phyloP scores from a whole-genome alignment of 352 stramenopile genomes.

The Achlya hypogyna region DNA sequence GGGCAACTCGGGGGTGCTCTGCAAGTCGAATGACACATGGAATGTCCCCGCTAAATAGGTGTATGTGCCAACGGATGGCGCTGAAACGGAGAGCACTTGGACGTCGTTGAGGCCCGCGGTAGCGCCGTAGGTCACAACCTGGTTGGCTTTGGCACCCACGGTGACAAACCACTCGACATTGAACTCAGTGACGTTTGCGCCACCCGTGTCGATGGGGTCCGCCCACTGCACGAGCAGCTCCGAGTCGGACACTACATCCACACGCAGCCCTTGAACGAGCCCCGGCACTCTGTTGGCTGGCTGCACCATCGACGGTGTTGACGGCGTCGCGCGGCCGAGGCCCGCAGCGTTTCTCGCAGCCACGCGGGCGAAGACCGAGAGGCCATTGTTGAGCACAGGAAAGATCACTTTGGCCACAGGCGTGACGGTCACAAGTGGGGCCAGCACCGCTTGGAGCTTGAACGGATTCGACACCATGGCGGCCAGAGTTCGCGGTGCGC shows the following conservation, averaged over 20 bases:
- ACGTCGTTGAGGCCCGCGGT: conserved; percentile 41
- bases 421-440: conserved; percentile 39
- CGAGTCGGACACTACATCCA: conserved; percentile 45
- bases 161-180: conserved; percentile 65
- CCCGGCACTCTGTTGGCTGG: conserved; percentile 41
- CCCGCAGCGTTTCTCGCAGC: conserved; percentile 47
- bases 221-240: conserved; percentile 74
- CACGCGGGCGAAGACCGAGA: conserved; percentile 54
- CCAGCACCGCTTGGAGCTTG: conserved; percentile 35
- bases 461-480: conserved; percentile 40
- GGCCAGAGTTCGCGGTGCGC: conserved; percentile 11
- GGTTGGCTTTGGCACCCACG: conserved; percentile 36
- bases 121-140: conserved; percentile 41
- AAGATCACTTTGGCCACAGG: conserved; percentile 39
- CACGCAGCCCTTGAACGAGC: conserved; percentile 26
- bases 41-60: conserved; percentile 72
- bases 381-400: conserved; percentile 24
- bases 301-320: conserved; percentile 40
- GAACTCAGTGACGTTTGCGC: conserved; percentile 63
- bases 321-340: conserved; percentile 31
- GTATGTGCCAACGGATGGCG: conserved; percentile 33
- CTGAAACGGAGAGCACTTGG: conserved; percentile 58
- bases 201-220: conserved; percentile 51
- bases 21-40: conserved; percentile 78
- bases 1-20: conserved; percentile 78